These are phyloP conservation scores for Helianthus tuberosus DNA, from an alignment of 129 eudicot genomes.

Conservation along the genomic window DNA sequence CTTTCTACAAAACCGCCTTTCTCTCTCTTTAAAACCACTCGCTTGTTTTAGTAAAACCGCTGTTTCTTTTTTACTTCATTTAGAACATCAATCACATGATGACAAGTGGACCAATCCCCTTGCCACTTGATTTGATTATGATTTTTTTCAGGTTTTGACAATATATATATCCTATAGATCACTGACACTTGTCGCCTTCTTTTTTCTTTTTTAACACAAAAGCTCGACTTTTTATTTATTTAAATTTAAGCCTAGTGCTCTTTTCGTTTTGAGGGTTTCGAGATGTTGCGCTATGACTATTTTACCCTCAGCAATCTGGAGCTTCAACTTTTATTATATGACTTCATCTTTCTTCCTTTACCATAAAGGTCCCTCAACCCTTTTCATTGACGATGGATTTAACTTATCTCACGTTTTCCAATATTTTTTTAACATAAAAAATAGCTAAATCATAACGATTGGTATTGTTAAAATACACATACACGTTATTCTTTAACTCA, in stretches of 20 bases:
- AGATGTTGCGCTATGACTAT: conserved; percentile 25
- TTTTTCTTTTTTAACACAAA: conserved; percentile 14
- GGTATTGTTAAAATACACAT: too few relatives aligned
- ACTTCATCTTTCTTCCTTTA: conserved; percentile 5
- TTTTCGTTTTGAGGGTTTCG: conserved; percentile 31
- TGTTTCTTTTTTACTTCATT: conserved; percentile 23
- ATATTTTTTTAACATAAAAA: too few relatives aligned
- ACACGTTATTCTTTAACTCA: too few relatives aligned
- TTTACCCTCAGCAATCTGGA: conserved; percentile 10
- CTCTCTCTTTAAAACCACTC: conserved; percentile 31
- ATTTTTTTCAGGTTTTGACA: conserved; percentile 22
- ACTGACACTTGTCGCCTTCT: conserved; percentile 36
- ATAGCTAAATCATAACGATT: too few relatives aligned
- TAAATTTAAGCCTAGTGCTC: conserved; percentile 28
- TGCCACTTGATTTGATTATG: not conserved
- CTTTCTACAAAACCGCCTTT: conserved; percentile 7
- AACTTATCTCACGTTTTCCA: too few relatives aligned
- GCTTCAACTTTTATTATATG: too few relatives aligned
- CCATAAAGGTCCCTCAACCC: conserved; percentile 5
- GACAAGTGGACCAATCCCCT: conserved; percentile 32
- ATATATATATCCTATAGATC: conserved; percentile 31
- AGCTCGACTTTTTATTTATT: conserved; percentile 32
- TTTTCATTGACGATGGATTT: not conserved
- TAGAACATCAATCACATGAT: conserved; percentile 19
- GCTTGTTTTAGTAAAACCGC: conserved; percentile 22